Percentiles rank a stretch among this genome's conserved stretches.
Evolutionary conservation across 345 rosid genomes (phyloP).

Genomic region (Eucalyptus cloeziana): DNA sequence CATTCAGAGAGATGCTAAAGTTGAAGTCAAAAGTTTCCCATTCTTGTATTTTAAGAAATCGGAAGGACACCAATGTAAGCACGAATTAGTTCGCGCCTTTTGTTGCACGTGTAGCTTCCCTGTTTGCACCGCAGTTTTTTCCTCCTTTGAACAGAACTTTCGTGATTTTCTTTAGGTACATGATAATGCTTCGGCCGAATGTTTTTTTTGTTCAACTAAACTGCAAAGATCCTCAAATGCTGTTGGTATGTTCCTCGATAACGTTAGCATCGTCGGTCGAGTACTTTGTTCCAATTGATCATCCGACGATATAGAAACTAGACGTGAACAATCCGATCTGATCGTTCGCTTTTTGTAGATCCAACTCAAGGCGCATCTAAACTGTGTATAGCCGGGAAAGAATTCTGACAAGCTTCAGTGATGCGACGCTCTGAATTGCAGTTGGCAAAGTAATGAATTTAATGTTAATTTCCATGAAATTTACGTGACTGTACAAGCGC

Average conservation of each 20-base stretch:
- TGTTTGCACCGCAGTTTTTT: not conserved
- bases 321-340: not conserved
- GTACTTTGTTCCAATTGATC: not conserved
- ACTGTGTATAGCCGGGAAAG: not conserved
- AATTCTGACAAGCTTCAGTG: not conserved
- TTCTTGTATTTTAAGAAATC: not conserved
- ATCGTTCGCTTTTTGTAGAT: not conserved
- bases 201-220: not conserved
- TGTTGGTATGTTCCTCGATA: not conserved
- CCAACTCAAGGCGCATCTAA: not conserved
- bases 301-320: not conserved
- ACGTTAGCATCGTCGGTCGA: not conserved
- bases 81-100: not conserved
- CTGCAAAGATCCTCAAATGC: not conserved
- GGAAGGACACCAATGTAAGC: not conserved
- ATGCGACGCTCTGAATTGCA: not conserved
- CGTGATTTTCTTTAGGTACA: not conserved
- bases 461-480: not conserved
- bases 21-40: not conserved
- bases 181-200: not conserved
- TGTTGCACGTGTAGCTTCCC: not conserved
- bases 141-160: not conserved
- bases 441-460: not conserved
- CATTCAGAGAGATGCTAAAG: not conserved
- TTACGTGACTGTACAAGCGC: not conserved